Conservation (phyloP, 2,329 filamentous ascomycete genomes). For the Pseudogymnoascus sp. region DNA sequence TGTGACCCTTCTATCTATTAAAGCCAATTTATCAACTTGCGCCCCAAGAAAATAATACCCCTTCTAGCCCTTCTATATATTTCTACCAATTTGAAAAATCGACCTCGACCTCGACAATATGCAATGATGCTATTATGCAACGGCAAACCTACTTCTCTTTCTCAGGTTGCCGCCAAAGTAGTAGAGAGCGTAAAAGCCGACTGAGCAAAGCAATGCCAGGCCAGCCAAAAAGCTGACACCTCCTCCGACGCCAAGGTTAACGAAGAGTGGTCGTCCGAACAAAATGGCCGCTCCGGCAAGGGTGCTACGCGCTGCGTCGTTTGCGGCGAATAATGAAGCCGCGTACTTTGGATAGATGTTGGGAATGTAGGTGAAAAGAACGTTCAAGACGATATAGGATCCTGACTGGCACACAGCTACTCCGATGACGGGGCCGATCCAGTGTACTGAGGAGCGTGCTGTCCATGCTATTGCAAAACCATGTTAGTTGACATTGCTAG, state of each 20-base stretch:
- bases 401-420: slow-evolving; percentile 47
- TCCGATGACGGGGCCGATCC: slow-evolving; percentile 48
- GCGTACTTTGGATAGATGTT: slow-evolving; percentile 51
- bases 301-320: slow-evolving; percentile 31
- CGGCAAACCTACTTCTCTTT: slow-evolving; percentile 15
- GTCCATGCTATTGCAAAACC: slow-evolving; percentile 54
- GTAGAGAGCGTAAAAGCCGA: slow-evolving; percentile 41
- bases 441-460: slow-evolving; percentile 41
- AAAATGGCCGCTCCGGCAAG: slow-evolving; percentile 40
- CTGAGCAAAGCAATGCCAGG: slow-evolving; percentile 30
- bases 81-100: not conserved
- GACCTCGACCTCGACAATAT: not conserved
- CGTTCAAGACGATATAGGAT: slow-evolving; percentile 50
- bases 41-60: not conserved
- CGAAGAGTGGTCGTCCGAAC: slow-evolving; percentile 39
- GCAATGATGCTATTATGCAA: slow-evolving; percentile 11
- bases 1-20: too few relatives aligned
- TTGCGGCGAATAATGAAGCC: slow-evolving; percentile 44
- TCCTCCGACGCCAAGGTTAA: slow-evolving; percentile 35
- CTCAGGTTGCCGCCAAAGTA: slow-evolving; percentile 14
- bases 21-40: not conserved
- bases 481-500: not conserved
- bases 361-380: slow-evolving; percentile 51
- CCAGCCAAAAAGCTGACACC: slow-evolving; percentile 36
- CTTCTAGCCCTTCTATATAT: not conserved